phyloP scores from a whole-genome alignment of 2,329 filamentous ascomycete species.

The Penicillium sp. region DNA sequence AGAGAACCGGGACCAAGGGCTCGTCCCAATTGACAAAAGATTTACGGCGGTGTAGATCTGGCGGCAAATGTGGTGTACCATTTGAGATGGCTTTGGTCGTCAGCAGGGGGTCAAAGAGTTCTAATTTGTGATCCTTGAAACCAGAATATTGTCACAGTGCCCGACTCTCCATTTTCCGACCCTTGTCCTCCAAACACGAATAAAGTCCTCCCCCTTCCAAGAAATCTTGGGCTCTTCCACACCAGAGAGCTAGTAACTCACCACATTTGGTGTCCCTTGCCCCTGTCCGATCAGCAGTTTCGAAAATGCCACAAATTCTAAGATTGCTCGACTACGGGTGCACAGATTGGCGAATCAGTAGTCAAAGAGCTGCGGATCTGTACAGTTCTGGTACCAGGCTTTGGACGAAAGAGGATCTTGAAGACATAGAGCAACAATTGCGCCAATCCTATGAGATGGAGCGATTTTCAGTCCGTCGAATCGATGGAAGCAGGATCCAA shows the following conservation, averaged over 20 bases:
- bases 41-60: too few relatives aligned
- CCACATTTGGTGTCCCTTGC: constrained; percentile 8
- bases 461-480: constrained; percentile 27
- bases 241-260: constrained; percentile 6
- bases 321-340: constrained; percentile 24
- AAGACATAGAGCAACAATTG: constrained; percentile 29
- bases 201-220: constrained; percentile 11
- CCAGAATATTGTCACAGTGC: constrained; percentile 12
- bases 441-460: constrained; percentile 22
- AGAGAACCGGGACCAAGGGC: too few relatives aligned
- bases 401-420: constrained; percentile 26
- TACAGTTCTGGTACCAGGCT: constrained; percentile 25
- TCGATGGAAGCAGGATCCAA: constrained; percentile 27
- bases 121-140: constrained; percentile 11
- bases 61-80: too few relatives aligned
- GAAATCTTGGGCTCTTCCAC: constrained; percentile 14
- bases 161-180: constrained; percentile 16
- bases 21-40: too few relatives aligned
- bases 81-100: background rate
- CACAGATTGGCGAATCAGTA: constrained; percentile 27
- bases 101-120: constrained; percentile 8
- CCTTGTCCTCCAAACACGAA: constrained; percentile 12
- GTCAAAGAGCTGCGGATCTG: constrained; percentile 26
- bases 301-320: constrained; percentile 23
- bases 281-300: constrained; percentile 19